Base-by-base conservation (phyloP, 495 filamentous ascomycete species). In the Clavariopsis aquatica region DNA sequence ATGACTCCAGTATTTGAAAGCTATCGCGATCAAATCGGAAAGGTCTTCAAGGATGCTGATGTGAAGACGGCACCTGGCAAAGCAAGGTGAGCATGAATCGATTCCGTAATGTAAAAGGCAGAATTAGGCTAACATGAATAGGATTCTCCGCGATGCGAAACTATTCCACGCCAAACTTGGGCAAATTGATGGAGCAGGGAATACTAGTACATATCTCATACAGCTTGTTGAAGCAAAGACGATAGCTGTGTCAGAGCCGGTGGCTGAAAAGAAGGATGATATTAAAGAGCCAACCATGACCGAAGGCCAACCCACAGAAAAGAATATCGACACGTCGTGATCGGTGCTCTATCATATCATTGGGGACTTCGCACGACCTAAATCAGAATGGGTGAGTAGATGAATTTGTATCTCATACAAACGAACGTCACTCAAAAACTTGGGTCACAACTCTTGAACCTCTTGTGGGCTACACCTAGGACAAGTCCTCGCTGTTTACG, bases 1-100 rank as follows among this genome's bases (percentile, higher is more conserved):
- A 96, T 98, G 91, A 79, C 82, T 7, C 89, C 92, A 8, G 92
- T 98, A 0, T 96, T 96, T 69, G 83, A 81, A 53, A 92, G 84
- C 73, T 98, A 97, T 73, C 86, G 86, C 65, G 89, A 89, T 60
- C 91, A 94, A 63, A 87, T 93, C 79, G 87, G 86, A 3, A 86
- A 84, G 58, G 88, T 90, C 19, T 90, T 92, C 70, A 75, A 84
- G 46, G 87, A 86, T 52, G 83, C 89, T 31, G 78, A 78, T 19
- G 79, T 93, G 22, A 83, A 78, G 70, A 89, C 83, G 20, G 87
- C 89, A 61, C 75, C 75, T 36, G 91, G 85, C 13, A 88, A 87
- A 69, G 82, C 83, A 57, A 87, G 89, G 93, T 96, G 79, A 73
- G 84, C 49, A 17, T 52, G n/a, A 45, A 8, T 15, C 9, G n/a